These are phyloP conservation scores for Phylloporus sp. DNA, from an alignment of 1,284 basidiomycete species.

Conservation along the genomic window DNA sequence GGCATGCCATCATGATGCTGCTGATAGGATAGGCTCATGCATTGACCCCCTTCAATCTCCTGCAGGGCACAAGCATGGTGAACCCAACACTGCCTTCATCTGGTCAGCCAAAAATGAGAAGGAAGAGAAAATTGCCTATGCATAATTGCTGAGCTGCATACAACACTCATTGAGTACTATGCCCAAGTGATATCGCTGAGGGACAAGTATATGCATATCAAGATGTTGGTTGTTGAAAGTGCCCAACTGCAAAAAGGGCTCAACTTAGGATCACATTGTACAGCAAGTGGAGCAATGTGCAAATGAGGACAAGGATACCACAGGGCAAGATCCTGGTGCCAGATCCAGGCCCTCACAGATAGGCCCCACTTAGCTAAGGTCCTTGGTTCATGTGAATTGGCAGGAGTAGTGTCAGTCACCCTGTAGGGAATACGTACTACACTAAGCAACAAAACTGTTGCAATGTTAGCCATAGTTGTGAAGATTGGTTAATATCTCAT, in stretches of 20 bases:
- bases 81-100: slow-evolving; percentile 82
- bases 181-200: slow-evolving; percentile 79
- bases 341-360: slow-evolving; percentile 69
- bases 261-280: slow-evolving; percentile 84
- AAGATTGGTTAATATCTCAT: too few species aligned
- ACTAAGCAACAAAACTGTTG: too few species aligned
- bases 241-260: slow-evolving; percentile 92
- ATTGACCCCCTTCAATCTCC: too few species aligned
- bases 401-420: not conserved
- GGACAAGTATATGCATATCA: slow-evolving; percentile 88
- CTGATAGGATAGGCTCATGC: too few species aligned
- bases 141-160: slow-evolving; percentile 76
- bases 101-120: slow-evolving; percentile 84
- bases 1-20: too few species aligned
- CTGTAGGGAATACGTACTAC: not conserved
- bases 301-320: slow-evolving; percentile 80
- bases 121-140: too few species aligned
- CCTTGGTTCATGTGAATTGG: not conserved
- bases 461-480: too few species aligned
- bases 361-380: slow-evolving; percentile 74
- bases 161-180: slow-evolving; percentile 85
- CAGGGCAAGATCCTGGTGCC: slow-evolving; percentile 63
- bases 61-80: slow-evolving; percentile 83
- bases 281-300: slow-evolving; percentile 86
- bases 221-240: slow-evolving; percentile 80